Evolutionary conservation across 352 stramenopile species (phyloP), one percentile per base, ranked within the genome.

Genomic region (Phytophthora crassamura): DNA sequence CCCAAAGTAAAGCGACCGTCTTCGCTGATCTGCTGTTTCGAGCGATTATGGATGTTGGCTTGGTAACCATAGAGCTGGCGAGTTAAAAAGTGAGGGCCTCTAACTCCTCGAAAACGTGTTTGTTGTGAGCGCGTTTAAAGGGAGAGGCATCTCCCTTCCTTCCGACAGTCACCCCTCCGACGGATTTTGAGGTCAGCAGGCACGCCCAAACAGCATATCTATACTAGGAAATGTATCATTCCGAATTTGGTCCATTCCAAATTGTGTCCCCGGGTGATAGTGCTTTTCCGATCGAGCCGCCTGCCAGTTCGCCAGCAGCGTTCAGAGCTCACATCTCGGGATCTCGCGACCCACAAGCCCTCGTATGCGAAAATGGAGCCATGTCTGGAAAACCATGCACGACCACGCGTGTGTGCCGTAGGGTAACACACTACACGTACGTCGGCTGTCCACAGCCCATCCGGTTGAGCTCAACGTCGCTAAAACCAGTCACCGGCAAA

Each of bases 311-410:
- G 18, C 12, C 7, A 8, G 16, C 38, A 28, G 36, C 20, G 35
- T 40, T 28, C 50, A 40, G 38, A 32, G 16, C 1, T 59, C 40
- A 41, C 25, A 52, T 61, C 53, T 51, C 32, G 32, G 10, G 53
- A 52, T 62, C 18, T 11, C 32, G 12, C 14, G 14, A 46, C 33
- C 54, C 42, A 55, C 55, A 56, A 48, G 43, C 34, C 30, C 43
- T 28, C 41, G 25, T 20, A 48, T 62, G 41, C 28, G 54, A 49
- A 47, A 63, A 55, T 47, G 55, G 42, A 63, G 55, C 34, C 55
- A 63, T 63, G 2, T 40, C 36, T 32, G 9, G 10, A 20, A 15
- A 32, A 54, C 20, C 42, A 47, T 53, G 36, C 54, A 34, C 10
- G 25, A 28, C 25, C 4, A 28, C 25, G 25, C 5, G 42, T 45